Base-by-base conservation (phyloP, 2,329 filamentous ascomycete genomes). In the Bertia moriformis region DNA sequence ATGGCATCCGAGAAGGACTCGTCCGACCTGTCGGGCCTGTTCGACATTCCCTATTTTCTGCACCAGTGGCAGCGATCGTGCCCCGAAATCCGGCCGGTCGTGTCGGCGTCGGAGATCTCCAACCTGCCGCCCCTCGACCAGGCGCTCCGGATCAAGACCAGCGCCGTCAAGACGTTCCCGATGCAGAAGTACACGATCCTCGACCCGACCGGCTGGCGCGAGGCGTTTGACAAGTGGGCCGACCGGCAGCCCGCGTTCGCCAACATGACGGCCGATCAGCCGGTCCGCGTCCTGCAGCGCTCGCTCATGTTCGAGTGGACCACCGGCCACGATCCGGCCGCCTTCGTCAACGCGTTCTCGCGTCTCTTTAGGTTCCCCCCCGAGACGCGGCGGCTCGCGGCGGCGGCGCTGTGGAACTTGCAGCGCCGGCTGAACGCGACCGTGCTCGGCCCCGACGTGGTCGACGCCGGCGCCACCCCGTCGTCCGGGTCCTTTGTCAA, bases 391-490 rank as follows among this genome's bases (percentile, higher is more conserved):
- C 40, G 37, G 3, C 42, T 61, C n/a, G 56, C 57, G 1, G 58
- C 56, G 0, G 44, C 50, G 4, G 49, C 49, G 4, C 51, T 59
- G 7, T 53, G 55, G 45, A 46, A 47, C 4, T 42, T 62, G 19
- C 47, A 50, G 14, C 41, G 46, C 18, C 48, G 41, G n/a, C 48
- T 49, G 40, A 42, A 41, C 4, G 39, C 53, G 4, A 38, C 47
- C 12, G 44, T 57, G 37, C 45, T 56, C 35, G 46, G 56, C 10
- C 43, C 43, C 22, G 14, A 18, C 3, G 22, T 45, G 3, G 3
- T 40, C 17, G n/a, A 27, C 22, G n/a, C 7, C 22, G n/a, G n/a
- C 22, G 22, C 22, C 7, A 7, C 22, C 7, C 22, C 22, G n/a
- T n/a, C 22, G 22, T 27, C 22, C 22, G 7, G 7, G 7, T 27